A percentile compares a stretch with the other conserved stretches of the same genome.
Evolutionary conservation across 768 basidiomycete genomes (phyloP).

Genomic region (Mycena epipterygia): DNA sequence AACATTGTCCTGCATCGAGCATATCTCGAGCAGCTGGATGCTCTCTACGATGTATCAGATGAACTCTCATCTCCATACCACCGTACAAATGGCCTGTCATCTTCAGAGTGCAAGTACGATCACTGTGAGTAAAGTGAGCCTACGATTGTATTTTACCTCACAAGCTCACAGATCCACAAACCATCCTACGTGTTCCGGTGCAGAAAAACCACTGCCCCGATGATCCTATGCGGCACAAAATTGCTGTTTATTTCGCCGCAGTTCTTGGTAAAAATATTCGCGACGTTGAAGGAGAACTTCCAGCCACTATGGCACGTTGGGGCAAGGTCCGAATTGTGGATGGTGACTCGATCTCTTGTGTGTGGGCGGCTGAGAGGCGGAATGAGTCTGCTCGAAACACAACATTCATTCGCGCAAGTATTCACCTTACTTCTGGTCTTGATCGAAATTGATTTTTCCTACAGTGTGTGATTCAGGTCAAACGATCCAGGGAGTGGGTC

Average conservation of each 20-base stretch:
- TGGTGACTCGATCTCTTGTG: not conserved
- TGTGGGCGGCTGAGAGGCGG: too few relatives aligned
- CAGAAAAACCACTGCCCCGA: constrained; percentile 10
- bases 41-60: constrained; percentile 41
- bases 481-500: not conserved
- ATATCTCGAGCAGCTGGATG: constrained; percentile 43
- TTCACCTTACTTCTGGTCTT: not conserved
- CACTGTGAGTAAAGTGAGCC: constrained; percentile 22
- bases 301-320: constrained; percentile 30
- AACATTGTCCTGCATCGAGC: constrained; percentile 32
- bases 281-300: constrained; percentile 24
- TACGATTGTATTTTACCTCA: not conserved
- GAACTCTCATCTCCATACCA: constrained; percentile 18
- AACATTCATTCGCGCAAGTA: too few relatives aligned
- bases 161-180: constrained; percentile 30
- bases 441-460: not conserved
- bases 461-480: not conserved
- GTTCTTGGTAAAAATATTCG: constrained; percentile 12
- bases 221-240: constrained; percentile 9
- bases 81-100: not conserved
- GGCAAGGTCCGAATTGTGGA: too few relatives aligned
- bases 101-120: not conserved
- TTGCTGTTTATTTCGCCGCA: constrained; percentile 36
- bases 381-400: too few relatives aligned
- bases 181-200: constrained; percentile 21